These are phyloP conservation scores for Boletus barrowsii DNA, from an alignment of 768 basidiomycete genomes.

Conservation along the genomic window DNA sequence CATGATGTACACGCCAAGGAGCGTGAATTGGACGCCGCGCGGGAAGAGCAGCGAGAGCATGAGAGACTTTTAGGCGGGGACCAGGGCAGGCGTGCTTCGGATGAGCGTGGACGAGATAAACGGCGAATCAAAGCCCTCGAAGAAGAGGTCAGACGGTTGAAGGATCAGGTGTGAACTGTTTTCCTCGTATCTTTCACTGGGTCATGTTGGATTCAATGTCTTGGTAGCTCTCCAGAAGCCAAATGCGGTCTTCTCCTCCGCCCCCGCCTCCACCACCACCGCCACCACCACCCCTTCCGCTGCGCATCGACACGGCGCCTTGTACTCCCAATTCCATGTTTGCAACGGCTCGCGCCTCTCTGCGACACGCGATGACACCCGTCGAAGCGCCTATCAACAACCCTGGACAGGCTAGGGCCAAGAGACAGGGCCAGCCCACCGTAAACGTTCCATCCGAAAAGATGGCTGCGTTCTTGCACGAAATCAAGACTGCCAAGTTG, in stretches of 20 bases:
- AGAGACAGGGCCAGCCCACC: constrained; percentile 58
- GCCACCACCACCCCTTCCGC: constrained; percentile 28
- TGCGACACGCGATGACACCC: constrained; percentile 52
- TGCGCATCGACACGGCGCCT: constrained; percentile 31
- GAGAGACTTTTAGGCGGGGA: constrained; percentile 41
- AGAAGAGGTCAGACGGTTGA: constrained; percentile 58
- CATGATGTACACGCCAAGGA: constrained; percentile 58
- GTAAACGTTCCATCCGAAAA: constrained; percentile 76
- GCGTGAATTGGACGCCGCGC: constrained; percentile 55
- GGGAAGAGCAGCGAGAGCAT: constrained; percentile 47
- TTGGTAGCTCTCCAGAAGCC: constrained; percentile 46
- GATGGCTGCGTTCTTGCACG: constrained; percentile 77
- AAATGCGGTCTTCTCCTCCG: constrained; percentile 29
- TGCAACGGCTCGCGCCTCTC: constrained; percentile 58
- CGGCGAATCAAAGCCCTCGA: constrained; percentile 62
- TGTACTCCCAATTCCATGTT: constrained; percentile 41
- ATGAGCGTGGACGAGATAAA: constrained; percentile 56
- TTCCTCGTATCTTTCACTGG: background rate
- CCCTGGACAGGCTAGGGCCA: constrained; percentile 31
- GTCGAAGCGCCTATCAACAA: constrained; percentile 67
- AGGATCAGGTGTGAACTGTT: constrained; percentile 46
- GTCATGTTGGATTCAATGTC: background rate
- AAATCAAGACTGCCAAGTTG: constrained; percentile 73
- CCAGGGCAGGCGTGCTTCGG: constrained; percentile 24
- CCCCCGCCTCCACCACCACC: constrained; percentile 42